Evolutionary conservation across 2,329 filamentous ascomycete species (phyloP).

Genomic region (Aspergillus luchuensis): DNA sequence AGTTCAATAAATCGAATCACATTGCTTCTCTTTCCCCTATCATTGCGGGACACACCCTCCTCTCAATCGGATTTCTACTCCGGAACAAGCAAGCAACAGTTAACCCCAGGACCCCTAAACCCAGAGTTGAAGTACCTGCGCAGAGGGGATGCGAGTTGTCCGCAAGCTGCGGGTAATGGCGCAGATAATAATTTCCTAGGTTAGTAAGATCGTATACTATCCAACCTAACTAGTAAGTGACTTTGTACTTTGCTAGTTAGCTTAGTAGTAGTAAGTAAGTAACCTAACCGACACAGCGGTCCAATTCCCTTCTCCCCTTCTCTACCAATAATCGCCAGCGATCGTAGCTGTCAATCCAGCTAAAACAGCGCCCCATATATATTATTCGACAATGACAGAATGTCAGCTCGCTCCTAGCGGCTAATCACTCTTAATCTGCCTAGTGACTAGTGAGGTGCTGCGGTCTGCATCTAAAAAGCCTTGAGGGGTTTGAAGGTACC

Average conservation of each 20-base stretch:
- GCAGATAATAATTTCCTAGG: too few species aligned
- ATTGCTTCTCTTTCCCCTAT: background rate
- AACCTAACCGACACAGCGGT: too few species aligned
- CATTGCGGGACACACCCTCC: background rate
- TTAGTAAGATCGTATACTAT: too few species aligned
- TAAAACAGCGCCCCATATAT: background rate
- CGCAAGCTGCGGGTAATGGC: too few species aligned
- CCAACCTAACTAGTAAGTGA: too few species aligned
- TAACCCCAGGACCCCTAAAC: too few species aligned
- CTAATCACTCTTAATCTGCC: background rate
- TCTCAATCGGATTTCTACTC: background rate
- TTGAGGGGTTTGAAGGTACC: background rate
- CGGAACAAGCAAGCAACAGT: too few species aligned
- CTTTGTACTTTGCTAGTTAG: too few species aligned
- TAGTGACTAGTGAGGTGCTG: background rate
- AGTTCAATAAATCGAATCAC: background rate
- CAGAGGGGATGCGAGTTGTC: too few species aligned
- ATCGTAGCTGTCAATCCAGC: background rate
- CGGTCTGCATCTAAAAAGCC: background rate
- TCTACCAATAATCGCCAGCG: conserved; percentile 6
- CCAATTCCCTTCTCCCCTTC: background rate
- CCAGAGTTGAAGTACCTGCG: too few species aligned
- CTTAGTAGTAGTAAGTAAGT: too few species aligned
- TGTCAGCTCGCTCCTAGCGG: conserved; percentile 3
- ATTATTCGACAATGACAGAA: background rate